Evolutionary conservation across 2,329 filamentous ascomycete genomes (phyloP), one percentile per base, ranked within the genome.

Genomic region (Colletotrichum musae): DNA sequence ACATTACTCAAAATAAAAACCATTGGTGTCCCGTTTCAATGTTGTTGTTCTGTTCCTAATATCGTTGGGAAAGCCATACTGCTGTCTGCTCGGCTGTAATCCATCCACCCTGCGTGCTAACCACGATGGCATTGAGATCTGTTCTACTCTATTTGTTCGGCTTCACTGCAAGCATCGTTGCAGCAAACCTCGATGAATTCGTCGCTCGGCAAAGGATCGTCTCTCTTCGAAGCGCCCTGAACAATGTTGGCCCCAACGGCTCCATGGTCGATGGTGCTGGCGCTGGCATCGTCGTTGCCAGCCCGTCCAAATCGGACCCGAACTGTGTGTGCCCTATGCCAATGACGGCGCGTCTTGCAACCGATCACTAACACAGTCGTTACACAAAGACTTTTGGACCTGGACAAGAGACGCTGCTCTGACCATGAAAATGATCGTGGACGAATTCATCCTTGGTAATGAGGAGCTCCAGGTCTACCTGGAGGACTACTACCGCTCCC

Each of bases 321-420:
- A 79, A 89, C 73, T 90, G 87, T 88, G 73, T 76, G 83, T 77
- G 5, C 18, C 26, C n/a, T 50, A n/a, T 12, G 47, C 24, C 47
- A 21, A 18, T 7, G 10, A 18, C n/a, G 24, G n/a, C 47, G 12
- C n/a, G 6, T 24, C 47, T 50, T 50, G n/a, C 18, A 47, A 6
- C 21, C 12, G 6, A 7, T 50, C 18, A 18, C 47, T 50, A n/a
- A 50, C 15, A 54, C 32, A 7, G 32, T 36, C 13, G n/a, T 15
- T 28, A 13, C 86, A 36, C 32, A 18, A 21, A 88, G 86, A 89
- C 72, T 89, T 83, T 76, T 89, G 85, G 72, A 88, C 86, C 0
- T 89, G 87, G 87, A 86, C 86, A 3, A 81, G 87, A 36, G 87
- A 89, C 74, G 82, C 87, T 0, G 86, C 85, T 9, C 74, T 89